A percentile compares a stretch with the other conserved stretches of the same genome.
These are phyloP conservation scores for Pichia sp. DNA, from an alignment of 1,139 yeast genomes.

Conservation along the genomic window DNA sequence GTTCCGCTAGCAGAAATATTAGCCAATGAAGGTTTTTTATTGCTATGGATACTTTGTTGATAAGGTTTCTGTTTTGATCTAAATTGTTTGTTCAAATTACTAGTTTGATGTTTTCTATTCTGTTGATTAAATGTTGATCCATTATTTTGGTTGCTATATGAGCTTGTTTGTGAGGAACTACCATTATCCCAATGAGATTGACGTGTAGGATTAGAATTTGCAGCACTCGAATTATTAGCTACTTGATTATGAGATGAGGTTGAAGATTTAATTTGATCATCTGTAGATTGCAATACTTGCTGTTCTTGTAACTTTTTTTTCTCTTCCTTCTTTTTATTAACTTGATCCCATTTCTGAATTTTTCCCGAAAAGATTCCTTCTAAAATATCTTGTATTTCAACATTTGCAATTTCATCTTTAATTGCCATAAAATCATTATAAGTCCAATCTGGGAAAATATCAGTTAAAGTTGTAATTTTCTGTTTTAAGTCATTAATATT, in stretches of 20 bases:
- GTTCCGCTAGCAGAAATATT: too few species aligned
- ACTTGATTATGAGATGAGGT: neutral
- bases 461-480: slow-evolving; percentile 58
- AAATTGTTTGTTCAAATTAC: slow-evolving; percentile 10
- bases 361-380: slow-evolving; percentile 84
- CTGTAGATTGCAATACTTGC: slow-evolving; percentile 7
- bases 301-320: slow-evolving; percentile 30
- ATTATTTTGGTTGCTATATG: neutral
- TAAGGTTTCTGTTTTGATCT: slow-evolving; percentile 8
- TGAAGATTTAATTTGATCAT: neutral
- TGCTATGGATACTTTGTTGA: slow-evolving; percentile 1
- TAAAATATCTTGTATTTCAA: slow-evolving; percentile 73
- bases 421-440: slow-evolving; percentile 74
- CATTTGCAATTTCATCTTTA: slow-evolving; percentile 57
- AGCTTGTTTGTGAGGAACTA: neutral
- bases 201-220: slow-evolving; percentile 5
- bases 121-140: slow-evolving; percentile 3
- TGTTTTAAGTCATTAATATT: slow-evolving; percentile 34
- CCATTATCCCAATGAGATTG: slow-evolving; percentile 13
- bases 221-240: neutral
- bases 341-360: slow-evolving; percentile 55
- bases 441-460: slow-evolving; percentile 94
- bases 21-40: slow-evolving; percentile 9
- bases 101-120: slow-evolving; percentile 10
- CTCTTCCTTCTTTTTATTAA: slow-evolving; percentile 42